Percentiles rank a stretch among this genome's conserved stretches.
These are phyloP conservation scores for Kalmusia sp. DNA, from an alignment of 2,329 filamentous ascomycete species.

Conservation along the genomic window DNA sequence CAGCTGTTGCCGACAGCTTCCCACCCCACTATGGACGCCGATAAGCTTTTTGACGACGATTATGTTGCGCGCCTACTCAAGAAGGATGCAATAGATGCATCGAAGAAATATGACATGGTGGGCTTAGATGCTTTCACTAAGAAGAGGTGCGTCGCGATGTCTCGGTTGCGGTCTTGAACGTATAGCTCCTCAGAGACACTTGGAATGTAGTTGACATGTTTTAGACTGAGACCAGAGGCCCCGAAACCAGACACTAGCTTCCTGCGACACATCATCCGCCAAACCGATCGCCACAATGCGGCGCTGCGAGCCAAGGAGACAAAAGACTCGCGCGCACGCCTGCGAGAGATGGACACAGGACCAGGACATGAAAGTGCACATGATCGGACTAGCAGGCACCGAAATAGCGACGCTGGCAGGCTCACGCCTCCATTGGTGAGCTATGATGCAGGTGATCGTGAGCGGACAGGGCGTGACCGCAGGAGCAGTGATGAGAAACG, in stretches of 20 bases:
- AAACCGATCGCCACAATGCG: slow-evolving; percentile 88
- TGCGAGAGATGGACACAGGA: slow-evolving; percentile 55
- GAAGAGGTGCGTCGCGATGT: slow-evolving; percentile 54
- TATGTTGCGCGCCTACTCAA: slow-evolving; percentile 82
- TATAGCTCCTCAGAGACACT: background rate
- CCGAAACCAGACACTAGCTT: slow-evolving; percentile 94
- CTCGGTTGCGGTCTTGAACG: slow-evolving; percentile 4
- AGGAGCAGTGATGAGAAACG: slow-evolving; percentile 24
- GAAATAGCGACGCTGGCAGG: slow-evolving; percentile 23
- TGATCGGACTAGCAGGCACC: slow-evolving; percentile 11
- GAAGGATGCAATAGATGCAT: slow-evolving; percentile 78
- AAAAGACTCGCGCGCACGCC: slow-evolving; percentile 75
- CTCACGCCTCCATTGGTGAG: slow-evolving; percentile 28
- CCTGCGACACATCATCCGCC: slow-evolving; percentile 83
- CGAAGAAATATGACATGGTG: slow-evolving; percentile 75
- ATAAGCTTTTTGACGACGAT: slow-evolving; percentile 65
- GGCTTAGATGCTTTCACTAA: slow-evolving; percentile 73
- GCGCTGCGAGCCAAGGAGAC: slow-evolving; percentile 84
- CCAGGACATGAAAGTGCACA: slow-evolving; percentile 21
- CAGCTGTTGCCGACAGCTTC: background rate
- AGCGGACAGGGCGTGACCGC: slow-evolving; percentile 24
- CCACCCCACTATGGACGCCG: slow-evolving; percentile 24
- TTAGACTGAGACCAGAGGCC: slow-evolving; percentile 67
- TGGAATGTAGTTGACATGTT: slow-evolving; percentile 2
- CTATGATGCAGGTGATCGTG: slow-evolving; percentile 21